Evolutionary conservation across 2,329 filamentous ascomycete genomes (phyloP).

Genomic region (Onygenales sp.): DNA sequence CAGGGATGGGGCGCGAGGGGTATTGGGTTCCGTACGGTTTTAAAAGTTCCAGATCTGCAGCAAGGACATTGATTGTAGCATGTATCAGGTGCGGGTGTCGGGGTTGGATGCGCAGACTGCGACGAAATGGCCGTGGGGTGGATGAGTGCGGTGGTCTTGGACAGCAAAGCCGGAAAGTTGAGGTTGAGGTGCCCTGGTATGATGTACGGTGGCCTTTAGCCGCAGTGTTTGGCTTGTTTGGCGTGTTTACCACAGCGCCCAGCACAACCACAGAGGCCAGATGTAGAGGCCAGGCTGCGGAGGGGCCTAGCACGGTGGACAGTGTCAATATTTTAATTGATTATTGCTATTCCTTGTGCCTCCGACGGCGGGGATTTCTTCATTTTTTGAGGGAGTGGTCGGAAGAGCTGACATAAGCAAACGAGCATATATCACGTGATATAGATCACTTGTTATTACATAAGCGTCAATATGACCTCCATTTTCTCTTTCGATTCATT

Average conservation of each 20-base stretch:
- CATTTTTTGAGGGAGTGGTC: too few relatives aligned
- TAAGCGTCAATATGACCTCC: too few relatives aligned
- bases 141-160: not conserved
- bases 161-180: not conserved
- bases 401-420: too few relatives aligned
- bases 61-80: not conserved
- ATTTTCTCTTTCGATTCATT: too few relatives aligned
- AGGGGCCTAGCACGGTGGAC: too few relatives aligned
- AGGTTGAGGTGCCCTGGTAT: not conserved
- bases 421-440: too few relatives aligned
- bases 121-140: not conserved
- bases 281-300: too few relatives aligned
- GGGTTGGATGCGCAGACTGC: not conserved
- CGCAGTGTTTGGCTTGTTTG: not conserved
- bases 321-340: too few relatives aligned
- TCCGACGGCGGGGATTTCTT: too few relatives aligned
- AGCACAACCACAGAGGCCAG: too few relatives aligned
- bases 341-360: too few relatives aligned
- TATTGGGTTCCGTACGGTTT: not conserved
- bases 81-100: not conserved
- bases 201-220: conserved; percentile 8
- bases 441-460: too few relatives aligned
- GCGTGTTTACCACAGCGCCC: not conserved
- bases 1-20: not conserved
- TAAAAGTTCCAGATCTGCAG: not conserved